Conservation (phyloP, 1,284 basidiomycete species). For the Leucoagaricus sp. region DNA sequence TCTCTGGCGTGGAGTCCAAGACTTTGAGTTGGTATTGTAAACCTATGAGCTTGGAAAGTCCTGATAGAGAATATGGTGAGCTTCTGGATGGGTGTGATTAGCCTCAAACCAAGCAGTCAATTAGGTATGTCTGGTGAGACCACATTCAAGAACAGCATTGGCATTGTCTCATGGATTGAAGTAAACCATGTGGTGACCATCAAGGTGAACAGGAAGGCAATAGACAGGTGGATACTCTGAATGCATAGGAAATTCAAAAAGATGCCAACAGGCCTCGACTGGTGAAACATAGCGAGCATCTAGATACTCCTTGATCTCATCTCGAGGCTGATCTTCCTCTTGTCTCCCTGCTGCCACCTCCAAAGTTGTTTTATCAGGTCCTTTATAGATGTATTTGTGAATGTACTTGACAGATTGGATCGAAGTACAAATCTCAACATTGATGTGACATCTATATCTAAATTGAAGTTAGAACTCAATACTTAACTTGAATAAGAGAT, state of each 20-base stretch:
- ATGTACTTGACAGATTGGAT: slow-evolving; percentile 23
- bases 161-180: slow-evolving; percentile 23
- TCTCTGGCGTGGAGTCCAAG: slow-evolving; percentile 26
- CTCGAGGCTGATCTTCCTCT: too few relatives aligned
- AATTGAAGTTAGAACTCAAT: too few relatives aligned
- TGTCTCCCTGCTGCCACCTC: slow-evolving; percentile 22
- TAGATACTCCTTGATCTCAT: slow-evolving; percentile 32
- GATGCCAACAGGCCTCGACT: too few relatives aligned
- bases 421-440: slow-evolving; percentile 27
- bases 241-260: slow-evolving; percentile 30
- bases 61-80: slow-evolving; percentile 33
- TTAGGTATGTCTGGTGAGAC: too few relatives aligned
- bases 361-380: slow-evolving; percentile 20
- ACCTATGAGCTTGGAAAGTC: slow-evolving; percentile 35
- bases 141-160: slow-evolving; percentile 29
- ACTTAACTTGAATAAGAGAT: too few relatives aligned
- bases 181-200: background rate
- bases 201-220: background rate
- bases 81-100: slow-evolving; percentile 29
- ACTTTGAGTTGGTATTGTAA: slow-evolving; percentile 6
- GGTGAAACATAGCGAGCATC: slow-evolving; percentile 39
- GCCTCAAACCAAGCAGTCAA: slow-evolving; percentile 44
- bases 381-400: background rate
- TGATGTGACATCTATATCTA: background rate
- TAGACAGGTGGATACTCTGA: slow-evolving; percentile 26